Conservation (phyloP, 352 stramenopile genomes). For the Phytopythium helicoides region DNA sequence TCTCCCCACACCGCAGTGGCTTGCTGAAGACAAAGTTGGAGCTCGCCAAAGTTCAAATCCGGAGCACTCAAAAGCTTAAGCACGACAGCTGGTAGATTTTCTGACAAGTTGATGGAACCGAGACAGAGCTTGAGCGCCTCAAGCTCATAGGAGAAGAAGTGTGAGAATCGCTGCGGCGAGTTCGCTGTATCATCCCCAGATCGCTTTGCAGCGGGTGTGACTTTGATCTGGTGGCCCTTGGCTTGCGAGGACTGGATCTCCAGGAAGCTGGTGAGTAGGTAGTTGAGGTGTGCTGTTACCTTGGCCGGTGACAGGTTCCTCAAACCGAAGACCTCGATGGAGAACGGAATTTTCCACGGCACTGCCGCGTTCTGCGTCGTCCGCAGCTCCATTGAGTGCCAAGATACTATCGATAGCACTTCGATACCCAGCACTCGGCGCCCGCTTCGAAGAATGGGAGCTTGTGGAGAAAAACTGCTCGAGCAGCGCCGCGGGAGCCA, state of each 20-base stretch:
- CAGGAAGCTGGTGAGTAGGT: slow-evolving; percentile 19
- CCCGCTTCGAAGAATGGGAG: not conserved
- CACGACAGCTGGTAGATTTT: slow-evolving; percentile 12
- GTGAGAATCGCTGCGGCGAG: slow-evolving; percentile 10
- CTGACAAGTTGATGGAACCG: slow-evolving; percentile 18
- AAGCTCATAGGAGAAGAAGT: slow-evolving; percentile 32
- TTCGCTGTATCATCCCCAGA: slow-evolving; percentile 9
- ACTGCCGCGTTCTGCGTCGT: slow-evolving; percentile 8
- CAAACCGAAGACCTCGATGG: slow-evolving; percentile 16
- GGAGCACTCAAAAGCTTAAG: slow-evolving; percentile 14
- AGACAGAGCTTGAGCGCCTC: slow-evolving; percentile 30
- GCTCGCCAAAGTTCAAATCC: slow-evolving; percentile 18
- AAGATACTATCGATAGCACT: slow-evolving; percentile 19
- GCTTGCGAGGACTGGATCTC: slow-evolving; percentile 10
- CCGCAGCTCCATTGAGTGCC: slow-evolving; percentile 4
- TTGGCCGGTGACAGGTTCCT: slow-evolving; percentile 22
- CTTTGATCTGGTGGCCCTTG: slow-evolving; percentile 1
- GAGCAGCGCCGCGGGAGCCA: slow-evolving; percentile 19
- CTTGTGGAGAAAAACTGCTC: slow-evolving; percentile 25
- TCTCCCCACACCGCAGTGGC: slow-evolving; percentile 6
- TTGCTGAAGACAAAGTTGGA: slow-evolving; percentile 25
- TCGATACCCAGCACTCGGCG: slow-evolving; percentile 16
- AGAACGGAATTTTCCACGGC: slow-evolving; percentile 21
- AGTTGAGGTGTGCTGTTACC: slow-evolving; percentile 16
- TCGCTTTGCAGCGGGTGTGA: slow-evolving; percentile 2